phyloP scores from a whole-genome alignment of 2,329 filamentous ascomycete species.

The Aspergillus sp. region DNA sequence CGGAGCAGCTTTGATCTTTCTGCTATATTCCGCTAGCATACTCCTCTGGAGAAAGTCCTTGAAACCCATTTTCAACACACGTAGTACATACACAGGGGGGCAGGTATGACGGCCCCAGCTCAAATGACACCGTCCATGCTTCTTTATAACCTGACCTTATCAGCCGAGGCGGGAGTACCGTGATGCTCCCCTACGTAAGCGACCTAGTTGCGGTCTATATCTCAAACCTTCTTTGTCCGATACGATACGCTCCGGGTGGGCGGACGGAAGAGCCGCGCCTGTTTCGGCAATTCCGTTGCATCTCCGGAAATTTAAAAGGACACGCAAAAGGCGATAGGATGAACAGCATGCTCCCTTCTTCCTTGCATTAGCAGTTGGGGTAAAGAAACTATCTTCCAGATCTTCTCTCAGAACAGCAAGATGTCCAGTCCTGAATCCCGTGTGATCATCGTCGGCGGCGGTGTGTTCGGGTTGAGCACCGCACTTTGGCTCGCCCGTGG shows the following conservation, averaged over 20 bases:
- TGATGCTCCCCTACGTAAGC: neutral
- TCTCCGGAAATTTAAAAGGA: neutral
- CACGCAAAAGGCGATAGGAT: too few relatives aligned
- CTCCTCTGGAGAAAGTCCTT: neutral
- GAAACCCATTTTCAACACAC: neutral
- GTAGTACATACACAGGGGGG: neutral
- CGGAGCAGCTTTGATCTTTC: conserved; percentile 7
- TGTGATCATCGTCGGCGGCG: conserved; percentile 43
- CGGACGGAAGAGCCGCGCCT: neutral
- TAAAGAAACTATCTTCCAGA: too few relatives aligned
- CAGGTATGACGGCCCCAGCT: neutral
- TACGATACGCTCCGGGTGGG: neutral
- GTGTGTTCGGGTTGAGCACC: conserved; percentile 46
- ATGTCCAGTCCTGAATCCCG: conserved; percentile 8
- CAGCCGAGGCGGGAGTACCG: neutral
- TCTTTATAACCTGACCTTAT: neutral
- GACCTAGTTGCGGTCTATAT: neutral
- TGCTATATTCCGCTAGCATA: conserved; percentile 1
- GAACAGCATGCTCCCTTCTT: too few relatives aligned
- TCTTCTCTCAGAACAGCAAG: neutral
- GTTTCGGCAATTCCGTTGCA: neutral
- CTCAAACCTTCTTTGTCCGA: neutral
- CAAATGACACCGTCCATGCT: too few relatives aligned
- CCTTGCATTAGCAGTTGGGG: too few relatives aligned
- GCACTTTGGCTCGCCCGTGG: conserved; percentile 15